These are phyloP conservation scores for Eudorina sp. DNA, from an alignment of 139 green algal species.

Conservation along the genomic window DNA sequence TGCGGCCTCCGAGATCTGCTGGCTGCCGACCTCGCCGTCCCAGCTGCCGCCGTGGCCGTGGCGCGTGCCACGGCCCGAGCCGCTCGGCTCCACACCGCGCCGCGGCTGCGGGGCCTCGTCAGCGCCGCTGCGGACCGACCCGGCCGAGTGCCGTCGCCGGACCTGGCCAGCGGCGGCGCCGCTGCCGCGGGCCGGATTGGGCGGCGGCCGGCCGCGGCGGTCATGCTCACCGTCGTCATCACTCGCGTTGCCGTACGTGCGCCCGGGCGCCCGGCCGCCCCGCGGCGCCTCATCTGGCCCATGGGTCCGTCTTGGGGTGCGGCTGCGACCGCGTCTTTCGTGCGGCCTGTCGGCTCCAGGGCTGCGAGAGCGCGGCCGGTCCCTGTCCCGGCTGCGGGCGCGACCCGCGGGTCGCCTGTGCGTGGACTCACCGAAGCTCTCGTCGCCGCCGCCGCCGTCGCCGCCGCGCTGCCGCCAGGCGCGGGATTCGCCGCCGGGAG, in stretches of 20 bases:
- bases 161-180: not conserved
- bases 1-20: not conserved
- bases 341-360: too few species aligned
- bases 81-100: not conserved
- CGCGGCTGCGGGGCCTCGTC: not conserved
- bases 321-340: too few species aligned
- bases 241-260: not conserved
- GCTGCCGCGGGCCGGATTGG: not conserved
- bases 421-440: too few species aligned
- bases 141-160: not conserved
- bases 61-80: not conserved
- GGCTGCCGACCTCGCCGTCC: not conserved
- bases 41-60: not conserved
- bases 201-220: not conserved
- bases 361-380: too few species aligned
- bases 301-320: too few species aligned
- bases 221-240: not conserved
- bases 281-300: too few species aligned
- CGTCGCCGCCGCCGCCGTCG: too few species aligned
- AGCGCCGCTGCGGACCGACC: not conserved
- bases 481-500: too few species aligned
- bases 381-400: too few species aligned
- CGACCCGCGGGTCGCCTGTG: too few species aligned
- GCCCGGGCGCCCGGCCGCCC: not conserved
- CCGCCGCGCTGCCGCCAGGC: too few species aligned